Evolutionary conservation across 2,329 filamentous ascomycete genomes (phyloP).

Genomic region (Coniochaeta sp.): DNA sequence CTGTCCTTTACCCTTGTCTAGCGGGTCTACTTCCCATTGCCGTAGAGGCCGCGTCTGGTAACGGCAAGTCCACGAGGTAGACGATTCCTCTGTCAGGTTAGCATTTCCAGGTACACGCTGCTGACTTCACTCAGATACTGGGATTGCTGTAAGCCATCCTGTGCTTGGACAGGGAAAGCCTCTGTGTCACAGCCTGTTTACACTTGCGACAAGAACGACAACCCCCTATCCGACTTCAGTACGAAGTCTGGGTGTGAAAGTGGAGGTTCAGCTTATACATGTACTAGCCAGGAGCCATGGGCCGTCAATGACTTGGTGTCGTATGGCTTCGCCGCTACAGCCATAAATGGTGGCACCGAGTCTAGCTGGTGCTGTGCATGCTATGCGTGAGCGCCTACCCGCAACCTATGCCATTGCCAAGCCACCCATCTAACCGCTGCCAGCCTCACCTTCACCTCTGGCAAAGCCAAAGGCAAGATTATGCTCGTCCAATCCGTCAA

Average conservation of each 20-base stretch:
- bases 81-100: background rate
- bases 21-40: slow-evolving; percentile 10
- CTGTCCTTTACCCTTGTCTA: slow-evolving; percentile 10
- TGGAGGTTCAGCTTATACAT: slow-evolving; percentile 52
- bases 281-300: slow-evolving; percentile 55
- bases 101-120: background rate
- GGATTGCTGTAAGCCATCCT: slow-evolving; percentile 68
- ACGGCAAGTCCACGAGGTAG: slow-evolving; percentile 15
- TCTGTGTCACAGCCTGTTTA: slow-evolving; percentile 39
- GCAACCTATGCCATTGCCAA: no score
- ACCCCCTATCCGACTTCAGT: slow-evolving; percentile 40
- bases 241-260: slow-evolving; percentile 43
- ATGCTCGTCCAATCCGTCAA: slow-evolving; percentile 60
- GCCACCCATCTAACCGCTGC: slow-evolving; percentile 15
- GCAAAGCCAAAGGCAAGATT: slow-evolving; percentile 47
- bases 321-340: slow-evolving; percentile 59
- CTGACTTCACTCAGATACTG: slow-evolving; percentile 32
- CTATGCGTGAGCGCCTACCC: slow-evolving; percentile 35
- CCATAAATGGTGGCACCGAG: slow-evolving; percentile 46
- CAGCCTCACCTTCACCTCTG: slow-evolving; percentile 43
- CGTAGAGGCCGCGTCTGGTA: slow-evolving; percentile 12
- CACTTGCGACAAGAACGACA: slow-evolving; percentile 47
- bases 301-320: slow-evolving; percentile 48
- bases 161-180: slow-evolving; percentile 52
- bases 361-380: slow-evolving; percentile 59